These are phyloP conservation scores for Monosporozyma servazzii DNA, from an alignment of 805 yeast genomes.

Conservation along the genomic window DNA sequence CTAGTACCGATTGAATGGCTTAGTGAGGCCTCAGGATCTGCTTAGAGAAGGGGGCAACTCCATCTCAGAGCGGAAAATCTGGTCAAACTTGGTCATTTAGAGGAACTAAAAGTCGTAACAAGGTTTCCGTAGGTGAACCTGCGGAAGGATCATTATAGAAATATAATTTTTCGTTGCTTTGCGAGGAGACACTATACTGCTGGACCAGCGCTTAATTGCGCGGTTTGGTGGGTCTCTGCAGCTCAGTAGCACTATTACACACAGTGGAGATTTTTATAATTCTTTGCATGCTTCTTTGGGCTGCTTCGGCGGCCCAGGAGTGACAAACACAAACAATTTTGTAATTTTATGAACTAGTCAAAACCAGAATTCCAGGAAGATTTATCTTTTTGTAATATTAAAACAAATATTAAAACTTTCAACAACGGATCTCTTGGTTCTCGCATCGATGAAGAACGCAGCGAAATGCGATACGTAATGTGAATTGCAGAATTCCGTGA, in stretches of 20 bases:
- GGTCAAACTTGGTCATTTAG: not conserved
- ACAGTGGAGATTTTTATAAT: not conserved
- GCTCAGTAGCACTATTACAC: not conserved
- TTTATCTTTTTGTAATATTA: not conserved
- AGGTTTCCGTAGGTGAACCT: not conserved
- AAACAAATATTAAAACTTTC: not conserved
- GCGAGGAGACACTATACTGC: not conserved
- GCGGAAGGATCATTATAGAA: not conserved
- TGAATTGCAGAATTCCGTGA: not conserved
- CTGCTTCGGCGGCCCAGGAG: not conserved
- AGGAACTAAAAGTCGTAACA: not conserved
- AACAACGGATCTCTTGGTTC: not conserved
- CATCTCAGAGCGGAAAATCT: not conserved
- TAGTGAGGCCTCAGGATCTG: not conserved
- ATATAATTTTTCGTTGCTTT: not conserved
- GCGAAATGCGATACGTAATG: not conserved
- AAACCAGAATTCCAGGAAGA: not conserved
- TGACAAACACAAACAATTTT: not conserved
- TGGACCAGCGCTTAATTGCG: not conserved
- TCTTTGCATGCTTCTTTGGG: not conserved
- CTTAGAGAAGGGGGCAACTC: not conserved
- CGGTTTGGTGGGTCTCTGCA: not conserved
- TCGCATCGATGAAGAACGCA: not conserved
- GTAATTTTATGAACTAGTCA: not conserved
- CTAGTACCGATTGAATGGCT: not conserved